Percentiles rank a stretch among this genome's conserved stretches.
These are phyloP conservation scores for Senna tora DNA, from an alignment of 306 rosid species.

Conservation along the genomic window DNA sequence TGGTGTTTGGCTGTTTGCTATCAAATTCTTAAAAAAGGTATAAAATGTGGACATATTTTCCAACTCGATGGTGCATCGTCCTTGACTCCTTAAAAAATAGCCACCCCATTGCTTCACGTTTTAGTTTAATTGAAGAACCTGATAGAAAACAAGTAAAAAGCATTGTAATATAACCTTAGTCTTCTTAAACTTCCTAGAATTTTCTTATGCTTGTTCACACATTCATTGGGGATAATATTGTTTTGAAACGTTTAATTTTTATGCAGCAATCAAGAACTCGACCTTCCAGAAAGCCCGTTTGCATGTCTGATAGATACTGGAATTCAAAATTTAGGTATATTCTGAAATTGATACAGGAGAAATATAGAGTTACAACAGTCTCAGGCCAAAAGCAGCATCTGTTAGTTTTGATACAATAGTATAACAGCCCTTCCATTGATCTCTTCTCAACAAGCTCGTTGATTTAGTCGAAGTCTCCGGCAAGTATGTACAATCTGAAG, in stretches of 20 bases:
- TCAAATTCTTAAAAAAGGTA: no score
- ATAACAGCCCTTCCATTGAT: neutral
- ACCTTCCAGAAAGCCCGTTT: constrained; percentile 87
- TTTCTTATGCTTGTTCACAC: neutral
- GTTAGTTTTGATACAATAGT: constrained; percentile 11
- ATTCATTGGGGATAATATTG: neutral
- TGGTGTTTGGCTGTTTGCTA: no score
- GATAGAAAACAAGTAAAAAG: no score
- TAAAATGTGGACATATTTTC: neutral
- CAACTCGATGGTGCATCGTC: neutral
- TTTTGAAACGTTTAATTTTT: neutral
- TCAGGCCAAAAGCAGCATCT: constrained; percentile 13
- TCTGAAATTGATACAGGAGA: constrained; percentile 13
- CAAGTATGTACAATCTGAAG: constrained; percentile 33
- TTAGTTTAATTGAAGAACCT: no score
- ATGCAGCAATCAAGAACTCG: constrained; percentile 55
- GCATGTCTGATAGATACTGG: constrained; percentile 38
- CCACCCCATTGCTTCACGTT: no score
- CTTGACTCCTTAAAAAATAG: no score
- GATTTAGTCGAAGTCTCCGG: constrained; percentile 29
- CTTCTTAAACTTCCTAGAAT: no score
- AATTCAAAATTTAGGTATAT: constrained; percentile 39
- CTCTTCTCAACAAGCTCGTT: constrained; percentile 11
- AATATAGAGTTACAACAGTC: constrained; percentile 24
- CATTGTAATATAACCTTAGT: no score